Base-by-base conservation (phyloP, 164 flowering plant genomes). In the Umbellularia californica region DNA sequence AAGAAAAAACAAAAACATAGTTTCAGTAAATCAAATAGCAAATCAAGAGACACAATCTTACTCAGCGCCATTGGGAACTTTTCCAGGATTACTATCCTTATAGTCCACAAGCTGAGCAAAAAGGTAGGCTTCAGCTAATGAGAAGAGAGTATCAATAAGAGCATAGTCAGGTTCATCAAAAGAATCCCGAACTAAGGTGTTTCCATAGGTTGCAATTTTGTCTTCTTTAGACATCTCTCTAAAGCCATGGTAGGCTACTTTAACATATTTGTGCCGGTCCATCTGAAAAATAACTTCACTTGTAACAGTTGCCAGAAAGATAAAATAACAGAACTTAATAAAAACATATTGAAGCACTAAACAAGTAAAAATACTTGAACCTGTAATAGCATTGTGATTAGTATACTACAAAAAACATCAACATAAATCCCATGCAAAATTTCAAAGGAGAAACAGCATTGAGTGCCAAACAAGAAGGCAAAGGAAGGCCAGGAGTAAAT, bases 91-190 rank as follows among this genome's bases (percentile, higher is more conserved):
- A 1, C 85, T 86, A 77, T 95, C 99, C 83, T 81, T 90, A 83
- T 89, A 92, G 77, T 95, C 93, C 76, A 95, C 99, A 72, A 95
- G 90, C 77, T 95, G 99, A 1, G 98, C 96, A 87, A 95, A 95
- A 74, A 95, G 80, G 82, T 90, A 95, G 12, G 99, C 96, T 83
- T 93, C 98, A 69, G 99, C 99, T 35, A 95, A 84, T 33, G 99
- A 93, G 78, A 95, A 95, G 55, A 95, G 93, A 52, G 99, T 95
- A 81, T 95, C 99, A 78, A 95, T 90, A 20, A 95, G 92, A 71
- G 99, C 99, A 84, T 95, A 95, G 66, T 93, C 97, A 74, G 99
- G 99, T 80, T 93, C 99, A 79, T 95, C 99, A 87, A 92, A 95
- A 78, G 99, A 80, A 77, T 95, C 98, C 62, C 98, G 90, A 71